These are phyloP conservation scores for Luvunga scandens DNA, from an alignment of 345 rosid species.

Conservation along the genomic window DNA sequence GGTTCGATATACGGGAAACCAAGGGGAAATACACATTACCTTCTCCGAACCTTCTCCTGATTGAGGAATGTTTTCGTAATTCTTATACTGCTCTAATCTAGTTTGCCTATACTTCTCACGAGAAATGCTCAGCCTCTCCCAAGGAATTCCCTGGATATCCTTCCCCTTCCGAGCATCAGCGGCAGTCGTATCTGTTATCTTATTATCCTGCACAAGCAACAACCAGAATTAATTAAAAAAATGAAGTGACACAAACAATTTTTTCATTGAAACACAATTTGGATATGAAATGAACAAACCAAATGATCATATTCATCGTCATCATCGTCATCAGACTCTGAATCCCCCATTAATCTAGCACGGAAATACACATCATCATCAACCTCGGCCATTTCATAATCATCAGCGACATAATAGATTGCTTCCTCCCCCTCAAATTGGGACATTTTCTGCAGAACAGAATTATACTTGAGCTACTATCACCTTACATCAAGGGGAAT, in stretches of 20 bases:
- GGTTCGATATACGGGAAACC: not conserved
- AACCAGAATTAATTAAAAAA: not conserved
- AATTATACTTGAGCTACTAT: slow-evolving; percentile 20
- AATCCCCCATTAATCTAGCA: slow-evolving; percentile 48
- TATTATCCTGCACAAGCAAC: slow-evolving; percentile 34
- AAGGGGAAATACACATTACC: slow-evolving; percentile 24
- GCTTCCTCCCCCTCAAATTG: slow-evolving; percentile 42
- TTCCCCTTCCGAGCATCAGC: slow-evolving; percentile 54
- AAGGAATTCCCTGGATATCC: slow-evolving; percentile 62
- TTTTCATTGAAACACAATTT: not conserved
- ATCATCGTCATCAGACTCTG: slow-evolving; percentile 48
- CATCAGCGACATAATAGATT: slow-evolving; percentile 42
- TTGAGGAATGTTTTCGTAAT: slow-evolving; percentile 50
- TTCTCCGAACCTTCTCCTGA: slow-evolving; percentile 52
- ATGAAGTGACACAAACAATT: not conserved
- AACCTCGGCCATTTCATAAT: slow-evolving; percentile 51
- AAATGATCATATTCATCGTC: slow-evolving; percentile 39
- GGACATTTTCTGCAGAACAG: slow-evolving; percentile 30
- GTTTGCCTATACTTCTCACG: slow-evolving; percentile 53
- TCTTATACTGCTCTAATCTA: slow-evolving; percentile 59
- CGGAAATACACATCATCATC: slow-evolving; percentile 48
- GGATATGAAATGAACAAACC: slow-evolving; percentile 28
- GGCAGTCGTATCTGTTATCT: slow-evolving; percentile 45
- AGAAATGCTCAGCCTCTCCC: slow-evolving; percentile 50
- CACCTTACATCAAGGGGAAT: not conserved